Evolutionary conservation across 345 rosid species (phyloP).

Genomic region (Rhodomyrtus tomentosa): DNA sequence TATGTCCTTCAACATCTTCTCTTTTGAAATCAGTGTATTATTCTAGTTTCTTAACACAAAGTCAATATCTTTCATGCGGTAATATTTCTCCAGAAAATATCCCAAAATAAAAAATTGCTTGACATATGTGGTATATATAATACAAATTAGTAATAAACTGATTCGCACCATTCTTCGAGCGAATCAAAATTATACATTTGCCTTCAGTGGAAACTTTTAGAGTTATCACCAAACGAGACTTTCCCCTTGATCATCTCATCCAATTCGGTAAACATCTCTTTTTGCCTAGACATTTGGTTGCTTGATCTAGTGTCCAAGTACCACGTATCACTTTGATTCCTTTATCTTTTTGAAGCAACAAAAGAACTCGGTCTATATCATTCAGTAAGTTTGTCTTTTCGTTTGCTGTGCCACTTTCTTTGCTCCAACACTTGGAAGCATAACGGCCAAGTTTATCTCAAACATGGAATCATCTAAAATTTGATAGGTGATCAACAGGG

Average conservation of each 20-base stretch:
- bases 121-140: too few species aligned
- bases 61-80: too few species aligned
- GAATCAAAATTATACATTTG: too few species aligned
- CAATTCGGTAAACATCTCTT: background rate
- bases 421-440: background rate
- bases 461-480: conserved; percentile 2
- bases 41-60: too few species aligned
- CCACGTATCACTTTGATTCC: background rate
- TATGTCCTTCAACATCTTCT: too few species aligned
- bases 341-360: background rate
- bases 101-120: too few species aligned
- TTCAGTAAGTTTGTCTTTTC: background rate
- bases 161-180: too few species aligned
- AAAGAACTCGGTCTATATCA: background rate
- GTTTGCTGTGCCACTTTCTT: background rate
- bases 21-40: too few species aligned
- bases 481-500: background rate
- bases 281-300: background rate
- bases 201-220: background rate
- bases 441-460: background rate
- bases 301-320: background rate
- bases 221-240: background rate
- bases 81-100: too few species aligned
- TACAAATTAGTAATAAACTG: too few species aligned
- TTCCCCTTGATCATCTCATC: background rate